Conservation (phyloP, 805 yeast genomes). For the Zygosaccharomyces bisporus region DNA sequence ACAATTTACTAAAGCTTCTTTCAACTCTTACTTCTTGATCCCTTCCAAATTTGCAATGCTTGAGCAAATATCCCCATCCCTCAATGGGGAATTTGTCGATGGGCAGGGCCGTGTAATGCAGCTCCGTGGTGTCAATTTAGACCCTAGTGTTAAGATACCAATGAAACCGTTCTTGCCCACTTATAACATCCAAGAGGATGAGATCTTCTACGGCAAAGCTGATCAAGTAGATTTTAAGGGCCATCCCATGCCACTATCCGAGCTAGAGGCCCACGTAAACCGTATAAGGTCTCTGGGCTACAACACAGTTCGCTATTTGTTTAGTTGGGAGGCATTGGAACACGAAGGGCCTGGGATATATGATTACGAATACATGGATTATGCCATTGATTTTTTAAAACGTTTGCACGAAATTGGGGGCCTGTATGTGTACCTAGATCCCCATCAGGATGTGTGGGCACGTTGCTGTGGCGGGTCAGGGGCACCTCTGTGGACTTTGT, state of each 20-base stretch:
- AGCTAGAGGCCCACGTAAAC: conserved; percentile 63
- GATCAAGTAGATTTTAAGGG: conserved; percentile 78
- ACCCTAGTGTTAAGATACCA: conserved; percentile 72
- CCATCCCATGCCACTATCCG: conserved; percentile 72
- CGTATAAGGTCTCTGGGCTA: conserved; percentile 79
- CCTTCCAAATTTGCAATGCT: conserved; percentile 14
- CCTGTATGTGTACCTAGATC: conserved; percentile 73
- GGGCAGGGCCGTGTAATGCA: conserved; percentile 54
- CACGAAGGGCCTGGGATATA: conserved; percentile 82
- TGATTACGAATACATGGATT: conserved; percentile 71
- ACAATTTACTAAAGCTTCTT: no score
- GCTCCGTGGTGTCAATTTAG: conserved; percentile 78
- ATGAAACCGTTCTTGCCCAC: conserved; percentile 46
- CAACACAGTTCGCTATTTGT: conserved; percentile 68
- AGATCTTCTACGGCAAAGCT: conserved; percentile 59
- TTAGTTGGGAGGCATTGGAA: conserved; percentile 92
- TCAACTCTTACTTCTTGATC: not conserved
- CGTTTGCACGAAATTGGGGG: conserved; percentile 63
- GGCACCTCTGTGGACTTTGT: conserved; percentile 89
- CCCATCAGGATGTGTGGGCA: conserved; percentile 95
- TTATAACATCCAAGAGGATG: conserved; percentile 27
- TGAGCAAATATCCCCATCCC: conserved; percentile 37
- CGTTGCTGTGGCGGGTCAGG: conserved; percentile 87
- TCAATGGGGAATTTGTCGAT: conserved; percentile 56
- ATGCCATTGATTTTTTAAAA: conserved; percentile 58